These are phyloP conservation scores for Aspergillus bridgeri DNA, from an alignment of 495 filamentous ascomycete genomes.

Conservation along the genomic window DNA sequence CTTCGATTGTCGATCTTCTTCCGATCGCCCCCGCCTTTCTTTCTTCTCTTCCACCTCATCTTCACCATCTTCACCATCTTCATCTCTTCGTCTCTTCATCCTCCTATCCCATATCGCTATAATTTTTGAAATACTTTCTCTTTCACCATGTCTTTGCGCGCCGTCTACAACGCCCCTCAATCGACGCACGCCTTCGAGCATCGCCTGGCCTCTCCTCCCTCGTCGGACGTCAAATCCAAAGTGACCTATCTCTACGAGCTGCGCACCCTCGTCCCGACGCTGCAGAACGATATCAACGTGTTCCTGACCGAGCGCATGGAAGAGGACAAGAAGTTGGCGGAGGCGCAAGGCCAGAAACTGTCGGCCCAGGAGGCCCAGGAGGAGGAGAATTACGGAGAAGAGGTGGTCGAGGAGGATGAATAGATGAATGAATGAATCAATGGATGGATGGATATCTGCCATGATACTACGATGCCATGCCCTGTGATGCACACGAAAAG, in stretches of 20 bases:
- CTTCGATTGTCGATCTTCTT: neutral
- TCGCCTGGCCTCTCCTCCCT: slow-evolving; percentile 34
- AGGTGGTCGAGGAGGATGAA: slow-evolving; percentile 58
- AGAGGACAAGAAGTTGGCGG: slow-evolving; percentile 64
- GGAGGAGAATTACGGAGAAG: slow-evolving; percentile 86
- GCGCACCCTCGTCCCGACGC: slow-evolving; percentile 51
- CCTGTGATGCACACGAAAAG: neutral
- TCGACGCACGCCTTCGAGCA: slow-evolving; percentile 42
- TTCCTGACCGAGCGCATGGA: slow-evolving; percentile 88
- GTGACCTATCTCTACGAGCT: slow-evolving; percentile 65
- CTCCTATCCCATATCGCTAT: no score
- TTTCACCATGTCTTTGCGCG: slow-evolving; percentile 31
- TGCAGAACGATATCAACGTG: slow-evolving; percentile 75
- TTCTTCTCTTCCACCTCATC: neutral
- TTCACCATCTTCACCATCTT: neutral
- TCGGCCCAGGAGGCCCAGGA: slow-evolving; percentile 61
- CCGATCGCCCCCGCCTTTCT: neutral
- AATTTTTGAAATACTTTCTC: no score
- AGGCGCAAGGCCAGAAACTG: slow-evolving; percentile 37
- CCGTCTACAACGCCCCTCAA: slow-evolving; percentile 57
- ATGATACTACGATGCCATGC: neutral
- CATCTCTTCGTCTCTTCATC: no score
- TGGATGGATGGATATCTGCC: no score
- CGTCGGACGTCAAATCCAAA: slow-evolving; percentile 46
- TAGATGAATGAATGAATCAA: slow-evolving; percentile 14